These are phyloP conservation scores for Triticum dicoccoides DNA, from an alignment of 176 grass and related monocot genomes.

Conservation along the genomic window DNA sequence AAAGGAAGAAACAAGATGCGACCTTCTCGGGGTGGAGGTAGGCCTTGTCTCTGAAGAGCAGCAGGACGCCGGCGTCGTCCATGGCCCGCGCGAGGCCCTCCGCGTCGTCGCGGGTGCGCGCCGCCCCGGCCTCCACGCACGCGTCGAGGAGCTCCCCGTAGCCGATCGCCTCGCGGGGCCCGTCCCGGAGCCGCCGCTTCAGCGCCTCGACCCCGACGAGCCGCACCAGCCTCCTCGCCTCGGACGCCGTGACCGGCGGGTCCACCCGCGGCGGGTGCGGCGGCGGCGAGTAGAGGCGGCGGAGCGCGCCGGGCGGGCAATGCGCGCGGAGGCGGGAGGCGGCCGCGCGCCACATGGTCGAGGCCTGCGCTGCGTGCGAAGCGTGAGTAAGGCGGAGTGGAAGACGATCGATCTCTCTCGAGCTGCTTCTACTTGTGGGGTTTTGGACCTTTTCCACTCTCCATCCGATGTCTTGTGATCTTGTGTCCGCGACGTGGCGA, in stretches of 20 bases:
- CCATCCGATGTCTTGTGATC: not conserved
- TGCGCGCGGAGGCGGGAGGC: not conserved
- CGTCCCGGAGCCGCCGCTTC: constrained; percentile 35
- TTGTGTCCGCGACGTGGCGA: not conserved
- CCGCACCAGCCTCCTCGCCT: constrained; percentile 41
- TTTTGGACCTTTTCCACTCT: not conserved
- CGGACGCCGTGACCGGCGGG: constrained; percentile 17
- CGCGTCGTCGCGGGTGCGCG: constrained; percentile 45
- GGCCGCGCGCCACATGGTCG: not conserved
- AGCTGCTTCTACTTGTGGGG: not conserved
- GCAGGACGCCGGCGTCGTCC: constrained; percentile 61
- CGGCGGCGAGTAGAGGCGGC: not conserved
- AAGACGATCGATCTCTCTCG: not conserved
- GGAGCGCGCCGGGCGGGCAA: not conserved
- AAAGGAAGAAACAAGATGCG: not conserved
- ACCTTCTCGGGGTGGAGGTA: constrained; percentile 77
- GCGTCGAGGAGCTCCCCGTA: constrained; percentile 55
- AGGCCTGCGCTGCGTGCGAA: not conserved
- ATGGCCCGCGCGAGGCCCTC: constrained; percentile 34
- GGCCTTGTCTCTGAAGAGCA: constrained; percentile 66
- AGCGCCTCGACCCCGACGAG: constrained; percentile 42
- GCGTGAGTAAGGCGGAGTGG: not conserved
- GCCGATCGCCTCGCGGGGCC: constrained; percentile 29
- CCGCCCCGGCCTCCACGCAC: constrained; percentile 48
- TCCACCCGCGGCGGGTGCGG: not conserved